phyloP scores from a whole-genome alignment of 306 rosid species.

The Parietaria judaica region DNA sequence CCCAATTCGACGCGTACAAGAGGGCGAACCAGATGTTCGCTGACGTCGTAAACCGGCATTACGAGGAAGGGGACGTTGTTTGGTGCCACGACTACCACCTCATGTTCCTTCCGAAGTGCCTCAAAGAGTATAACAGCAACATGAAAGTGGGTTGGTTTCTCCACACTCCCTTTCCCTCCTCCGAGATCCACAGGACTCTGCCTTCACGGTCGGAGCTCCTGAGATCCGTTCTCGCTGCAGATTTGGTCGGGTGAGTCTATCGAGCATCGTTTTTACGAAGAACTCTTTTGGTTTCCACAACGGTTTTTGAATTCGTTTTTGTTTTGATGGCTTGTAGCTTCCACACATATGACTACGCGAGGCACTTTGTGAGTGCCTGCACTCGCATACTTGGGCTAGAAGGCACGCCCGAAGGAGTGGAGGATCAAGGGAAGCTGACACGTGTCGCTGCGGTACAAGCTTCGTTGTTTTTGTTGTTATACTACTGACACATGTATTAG shows the following conservation, averaged over 20 bases:
- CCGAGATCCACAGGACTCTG: slow-evolving; percentile 87
- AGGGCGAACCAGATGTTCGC: slow-evolving; percentile 91
- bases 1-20: slow-evolving; percentile 92
- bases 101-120: slow-evolving; percentile 91
- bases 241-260: slow-evolving; percentile 79
- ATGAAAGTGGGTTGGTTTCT: slow-evolving; percentile 99
- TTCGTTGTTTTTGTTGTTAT: slow-evolving; percentile 15
- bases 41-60: slow-evolving; percentile 74
- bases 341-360: slow-evolving; percentile 95
- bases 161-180: slow-evolving; percentile 99
- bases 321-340: slow-evolving; percentile 48
- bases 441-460: slow-evolving; percentile 89
- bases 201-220: slow-evolving; percentile 81
- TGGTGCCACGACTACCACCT: slow-evolving; percentile 98
- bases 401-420: slow-evolving; percentile 97
- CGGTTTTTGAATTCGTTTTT: slow-evolving; percentile 3
- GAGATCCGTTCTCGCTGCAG: slow-evolving; percentile 93
- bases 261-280: slow-evolving; percentile 1
- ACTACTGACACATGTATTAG: slow-evolving; percentile 4
- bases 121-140: slow-evolving; percentile 57
- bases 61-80: slow-evolving; percentile 88
- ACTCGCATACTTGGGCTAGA: slow-evolving; percentile 95
- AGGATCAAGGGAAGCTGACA: slow-evolving; percentile 92
- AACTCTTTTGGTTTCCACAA: not conserved
- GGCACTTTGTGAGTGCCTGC: slow-evolving; percentile 97